A percentile compares a stretch with the other conserved stretches of the same genome.
These are phyloP conservation scores for Apophysomyces ossiformis DNA, from an alignment of 371 early-diverging fungal species.

Conservation along the genomic window DNA sequence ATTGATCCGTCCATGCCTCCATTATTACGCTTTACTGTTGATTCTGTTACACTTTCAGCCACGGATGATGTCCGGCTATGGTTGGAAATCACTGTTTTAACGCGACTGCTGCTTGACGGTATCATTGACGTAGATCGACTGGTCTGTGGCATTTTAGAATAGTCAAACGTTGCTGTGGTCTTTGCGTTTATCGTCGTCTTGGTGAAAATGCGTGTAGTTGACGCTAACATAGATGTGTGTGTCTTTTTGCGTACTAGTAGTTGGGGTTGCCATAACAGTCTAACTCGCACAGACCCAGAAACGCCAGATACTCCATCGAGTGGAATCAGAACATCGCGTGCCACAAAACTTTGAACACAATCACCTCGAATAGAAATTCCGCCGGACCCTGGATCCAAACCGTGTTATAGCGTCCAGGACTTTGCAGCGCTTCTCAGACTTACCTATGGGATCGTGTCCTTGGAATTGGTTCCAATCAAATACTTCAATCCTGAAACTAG, in stretches of 20 bases:
- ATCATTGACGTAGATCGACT: not conserved
- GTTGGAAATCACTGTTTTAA: not conserved
- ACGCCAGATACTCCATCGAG: conserved; percentile 51
- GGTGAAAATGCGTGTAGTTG: conserved; percentile 23
- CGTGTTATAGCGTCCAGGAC: not conserved
- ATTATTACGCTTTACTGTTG: not conserved
- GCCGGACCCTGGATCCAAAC: conserved; percentile 36
- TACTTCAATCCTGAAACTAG: conserved; percentile 74
- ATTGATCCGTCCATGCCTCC: conserved; percentile 40
- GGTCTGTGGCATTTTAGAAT: not conserved
- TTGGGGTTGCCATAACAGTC: conserved; percentile 53
- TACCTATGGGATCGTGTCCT: conserved; percentile 58
- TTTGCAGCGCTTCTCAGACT: not conserved
- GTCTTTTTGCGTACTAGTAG: conserved; percentile 45
- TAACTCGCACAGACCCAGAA: conserved; percentile 41
- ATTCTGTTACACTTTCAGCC: not conserved
- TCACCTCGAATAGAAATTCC: conserved; percentile 50
- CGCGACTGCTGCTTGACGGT: not conserved
- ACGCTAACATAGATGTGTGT: conserved; percentile 41
- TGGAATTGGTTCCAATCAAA: conserved; percentile 85
- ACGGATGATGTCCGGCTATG: not conserved
- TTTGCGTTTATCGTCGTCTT: conserved; percentile 12
- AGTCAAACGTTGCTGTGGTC: conserved; percentile 10
- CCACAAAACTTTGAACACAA: conserved; percentile 43
- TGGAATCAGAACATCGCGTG: conserved; percentile 42